Conservation (phyloP, 2,329 filamentous ascomycete species). For the Diaporthe vaccinii region DNA sequence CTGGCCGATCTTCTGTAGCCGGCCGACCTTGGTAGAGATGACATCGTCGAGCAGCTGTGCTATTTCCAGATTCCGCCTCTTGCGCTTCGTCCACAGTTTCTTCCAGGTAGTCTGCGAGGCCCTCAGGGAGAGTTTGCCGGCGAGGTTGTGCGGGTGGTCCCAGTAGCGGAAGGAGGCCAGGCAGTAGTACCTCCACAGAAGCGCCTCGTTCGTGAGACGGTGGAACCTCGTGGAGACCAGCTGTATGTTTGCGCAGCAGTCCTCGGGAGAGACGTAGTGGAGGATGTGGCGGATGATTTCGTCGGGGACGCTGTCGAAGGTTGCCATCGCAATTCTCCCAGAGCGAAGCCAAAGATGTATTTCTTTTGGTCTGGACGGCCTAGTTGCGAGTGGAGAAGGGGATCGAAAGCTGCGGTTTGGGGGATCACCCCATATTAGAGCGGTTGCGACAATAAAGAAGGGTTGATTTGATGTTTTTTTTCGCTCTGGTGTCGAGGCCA, state of each 20-base stretch:
- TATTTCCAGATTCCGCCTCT: constrained; percentile 64
- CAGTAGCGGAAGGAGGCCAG: constrained; percentile 78
- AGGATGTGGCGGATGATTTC: constrained; percentile 89
- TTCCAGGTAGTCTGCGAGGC: constrained; percentile 81
- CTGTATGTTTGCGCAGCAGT: constrained; percentile 64
- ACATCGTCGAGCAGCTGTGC: constrained; percentile 74
- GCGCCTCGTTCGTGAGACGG: constrained; percentile 75
- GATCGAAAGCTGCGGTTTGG: not conserved
- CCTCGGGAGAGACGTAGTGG: constrained; percentile 69
- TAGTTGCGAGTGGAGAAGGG: not conserved
- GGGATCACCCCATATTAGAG: not conserved
- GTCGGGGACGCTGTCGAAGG: constrained; percentile 74
- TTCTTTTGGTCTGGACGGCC: not conserved
- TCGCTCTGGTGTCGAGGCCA: not conserved
- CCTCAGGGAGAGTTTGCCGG: constrained; percentile 65
- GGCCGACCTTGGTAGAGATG: constrained; percentile 76
- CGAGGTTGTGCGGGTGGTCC: constrained; percentile 75
- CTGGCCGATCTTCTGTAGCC: constrained; percentile 76
- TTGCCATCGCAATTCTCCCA: constrained; percentile 47
- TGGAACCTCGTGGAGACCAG: constrained; percentile 74
- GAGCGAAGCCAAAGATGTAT: not conserved
- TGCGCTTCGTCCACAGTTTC: constrained; percentile 70
- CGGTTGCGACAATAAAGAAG: constrained; percentile 6
- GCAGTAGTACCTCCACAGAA: constrained; percentile 88
- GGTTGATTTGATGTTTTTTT: constrained; percentile 15